phyloP scores from a whole-genome alignment of 106 monocot species.

The Gastrodia elata region DNA sequence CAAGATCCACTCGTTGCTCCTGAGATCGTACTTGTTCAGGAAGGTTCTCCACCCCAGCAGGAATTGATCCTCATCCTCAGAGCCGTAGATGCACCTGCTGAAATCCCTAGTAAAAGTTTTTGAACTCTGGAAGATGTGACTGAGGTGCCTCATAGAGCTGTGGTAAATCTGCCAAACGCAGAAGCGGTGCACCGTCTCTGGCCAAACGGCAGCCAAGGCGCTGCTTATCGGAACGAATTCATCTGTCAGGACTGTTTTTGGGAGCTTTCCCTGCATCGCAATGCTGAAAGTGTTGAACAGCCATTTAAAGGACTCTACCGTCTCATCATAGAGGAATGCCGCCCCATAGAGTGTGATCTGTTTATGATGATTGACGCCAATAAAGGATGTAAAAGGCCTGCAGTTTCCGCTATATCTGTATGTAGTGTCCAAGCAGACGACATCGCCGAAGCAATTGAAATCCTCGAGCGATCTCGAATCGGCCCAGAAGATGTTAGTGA shows the following conservation, averaged over 20 bases:
- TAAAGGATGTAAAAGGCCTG: slow-evolving; percentile 19
- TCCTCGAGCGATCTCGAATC: slow-evolving; percentile 19
- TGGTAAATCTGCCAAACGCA: slow-evolving; percentile 28
- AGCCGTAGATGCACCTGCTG: slow-evolving; percentile 13
- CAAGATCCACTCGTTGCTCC: slow-evolving; percentile 23
- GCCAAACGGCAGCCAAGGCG: slow-evolving; percentile 22
- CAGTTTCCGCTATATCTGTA: slow-evolving; percentile 19
- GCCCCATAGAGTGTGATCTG: slow-evolving; percentile 18
- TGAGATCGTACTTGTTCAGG: slow-evolving; percentile 20
- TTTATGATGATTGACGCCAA: slow-evolving; percentile 29
- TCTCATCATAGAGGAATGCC: slow-evolving; percentile 25
- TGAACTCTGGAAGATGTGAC: slow-evolving; percentile 15
- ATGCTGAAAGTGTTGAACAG: slow-evolving; percentile 19
- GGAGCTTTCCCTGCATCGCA: slow-evolving; percentile 27
- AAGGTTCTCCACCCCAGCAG: slow-evolving; percentile 20
- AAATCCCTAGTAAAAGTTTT: slow-evolving; percentile 29
- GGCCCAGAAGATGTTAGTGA: slow-evolving; percentile 30
- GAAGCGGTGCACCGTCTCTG: slow-evolving; percentile 14
- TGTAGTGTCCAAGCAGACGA: slow-evolving; percentile 17
- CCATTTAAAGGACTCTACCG: slow-evolving; percentile 28
- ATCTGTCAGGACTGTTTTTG: slow-evolving; percentile 21
- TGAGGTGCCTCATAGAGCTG: slow-evolving; percentile 17
- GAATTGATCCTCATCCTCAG: slow-evolving; percentile 20
- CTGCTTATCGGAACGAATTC: slow-evolving; percentile 8
- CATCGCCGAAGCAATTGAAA: slow-evolving; percentile 22